Evolutionary conservation across 2,329 filamentous ascomycete genomes (phyloP).

Genomic region (Aureobasidium subglaciale): DNA sequence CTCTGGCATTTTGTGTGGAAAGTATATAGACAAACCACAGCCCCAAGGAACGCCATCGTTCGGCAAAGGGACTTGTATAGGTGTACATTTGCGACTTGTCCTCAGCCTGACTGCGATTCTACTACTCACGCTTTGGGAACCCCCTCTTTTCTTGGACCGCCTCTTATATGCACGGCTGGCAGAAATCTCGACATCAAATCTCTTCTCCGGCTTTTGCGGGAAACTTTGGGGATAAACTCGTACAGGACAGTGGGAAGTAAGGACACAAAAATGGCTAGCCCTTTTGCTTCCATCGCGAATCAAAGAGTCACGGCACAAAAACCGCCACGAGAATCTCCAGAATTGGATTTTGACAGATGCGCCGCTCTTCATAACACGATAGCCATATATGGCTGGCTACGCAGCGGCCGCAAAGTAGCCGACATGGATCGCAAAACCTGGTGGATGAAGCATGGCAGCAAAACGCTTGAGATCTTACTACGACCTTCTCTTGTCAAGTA

Average conservation of each 20-base stretch:
- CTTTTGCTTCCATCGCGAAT: slow-evolving; percentile 26
- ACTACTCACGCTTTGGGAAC: too few relatives aligned
- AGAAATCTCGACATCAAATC: not conserved
- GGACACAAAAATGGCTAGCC: slow-evolving; percentile 14
- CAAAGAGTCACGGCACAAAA: slow-evolving; percentile 24
- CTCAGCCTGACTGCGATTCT: too few relatives aligned
- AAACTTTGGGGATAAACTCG: too few relatives aligned
- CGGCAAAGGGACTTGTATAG: not conserved
- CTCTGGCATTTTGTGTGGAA: not conserved
- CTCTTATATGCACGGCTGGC: not conserved
- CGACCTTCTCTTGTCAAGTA: slow-evolving; percentile 25
- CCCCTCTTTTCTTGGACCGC: not conserved
- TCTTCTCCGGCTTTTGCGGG: not conserved
- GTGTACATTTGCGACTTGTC: too few relatives aligned
- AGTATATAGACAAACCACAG: slow-evolving; percentile 4
- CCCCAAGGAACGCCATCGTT: slow-evolving; percentile 1
- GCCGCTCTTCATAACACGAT: slow-evolving; percentile 29
- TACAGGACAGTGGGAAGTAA: too few relatives aligned
- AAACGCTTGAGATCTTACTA: slow-evolving; percentile 22
- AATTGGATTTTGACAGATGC: slow-evolving; percentile 27
- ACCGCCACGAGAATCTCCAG: slow-evolving; percentile 20
- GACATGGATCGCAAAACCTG: slow-evolving; percentile 26
- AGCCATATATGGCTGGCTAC: slow-evolving; percentile 29
- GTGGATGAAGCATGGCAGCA: slow-evolving; percentile 27
- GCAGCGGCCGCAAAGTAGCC: slow-evolving; percentile 26